phyloP scores from a whole-genome alignment of 1,284 basidiomycete species.

The Vanrija sp. region DNA sequence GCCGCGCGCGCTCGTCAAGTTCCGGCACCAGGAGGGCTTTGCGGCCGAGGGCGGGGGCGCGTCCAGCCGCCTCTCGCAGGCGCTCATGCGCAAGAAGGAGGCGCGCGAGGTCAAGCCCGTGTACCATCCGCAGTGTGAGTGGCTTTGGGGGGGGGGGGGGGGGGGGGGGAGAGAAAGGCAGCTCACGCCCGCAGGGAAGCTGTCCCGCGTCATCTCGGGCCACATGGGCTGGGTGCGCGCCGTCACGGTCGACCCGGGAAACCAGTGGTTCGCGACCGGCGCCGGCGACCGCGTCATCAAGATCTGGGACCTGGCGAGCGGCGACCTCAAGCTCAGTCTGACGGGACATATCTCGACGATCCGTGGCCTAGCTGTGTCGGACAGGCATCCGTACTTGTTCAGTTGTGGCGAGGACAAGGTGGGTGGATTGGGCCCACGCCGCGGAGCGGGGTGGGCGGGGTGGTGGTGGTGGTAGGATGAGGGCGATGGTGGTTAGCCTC shows the following conservation, averaged over 20 bases:
- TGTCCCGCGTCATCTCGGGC: slow-evolving; percentile 92
- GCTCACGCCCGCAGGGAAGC: slow-evolving; percentile 60
- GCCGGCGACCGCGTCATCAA: slow-evolving; percentile 98
- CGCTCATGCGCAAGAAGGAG: slow-evolving; percentile 83
- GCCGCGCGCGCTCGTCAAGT: slow-evolving; percentile 43
- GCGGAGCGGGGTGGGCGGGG: slow-evolving; percentile 56
- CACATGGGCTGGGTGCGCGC: slow-evolving; percentile 98
- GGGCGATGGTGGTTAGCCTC: no score
- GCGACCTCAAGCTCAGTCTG: slow-evolving; percentile 88
- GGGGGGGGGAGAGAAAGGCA: no score
- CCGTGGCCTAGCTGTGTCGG: slow-evolving; percentile 84
- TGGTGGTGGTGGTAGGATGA: neutral
- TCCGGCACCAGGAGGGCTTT: slow-evolving; percentile 49
- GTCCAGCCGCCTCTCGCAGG: slow-evolving; percentile 66
- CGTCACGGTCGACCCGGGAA: slow-evolving; percentile 92
- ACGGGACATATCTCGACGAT: slow-evolving; percentile 98
- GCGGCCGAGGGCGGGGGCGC: slow-evolving; percentile 47
- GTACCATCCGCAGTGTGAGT: slow-evolving; percentile 75
- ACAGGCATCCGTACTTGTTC: slow-evolving; percentile 93
- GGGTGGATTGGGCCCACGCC: no score
- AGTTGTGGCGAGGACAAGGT: slow-evolving; percentile 92
- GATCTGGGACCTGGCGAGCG: slow-evolving; percentile 97
- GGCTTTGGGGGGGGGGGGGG: neutral
- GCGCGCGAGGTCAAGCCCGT: slow-evolving; percentile 87
- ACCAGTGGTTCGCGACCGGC: slow-evolving; percentile 97